phyloP scores from a whole-genome alignment of 352 stramenopile genomes.

The Thalassiosira pacifica region DNA sequence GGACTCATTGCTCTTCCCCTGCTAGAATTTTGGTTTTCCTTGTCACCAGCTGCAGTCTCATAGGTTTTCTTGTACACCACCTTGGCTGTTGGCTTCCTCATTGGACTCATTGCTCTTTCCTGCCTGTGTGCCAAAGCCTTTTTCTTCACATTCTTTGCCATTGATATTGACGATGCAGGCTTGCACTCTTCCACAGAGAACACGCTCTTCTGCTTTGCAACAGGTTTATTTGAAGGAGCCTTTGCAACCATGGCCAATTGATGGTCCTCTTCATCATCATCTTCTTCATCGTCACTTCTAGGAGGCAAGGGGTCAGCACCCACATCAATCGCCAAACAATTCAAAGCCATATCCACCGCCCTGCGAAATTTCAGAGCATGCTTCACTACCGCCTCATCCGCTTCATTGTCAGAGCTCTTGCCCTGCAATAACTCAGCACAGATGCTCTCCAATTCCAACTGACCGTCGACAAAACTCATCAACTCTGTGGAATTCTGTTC shows the following conservation, averaged over 20 bases:
- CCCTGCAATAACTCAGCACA: conserved; percentile 10
- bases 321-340: conserved; percentile 38
- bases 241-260: too few species aligned
- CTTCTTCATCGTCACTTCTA: not conserved
- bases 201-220: not conserved
- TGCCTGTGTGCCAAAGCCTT: too few species aligned
- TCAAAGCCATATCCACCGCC: conserved; percentile 41
- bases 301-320: conserved; percentile 19
- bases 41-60: too few species aligned
- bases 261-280: not conserved
- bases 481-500: not conserved
- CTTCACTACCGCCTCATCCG: not conserved
- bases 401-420: not conserved
- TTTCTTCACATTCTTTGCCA: not conserved
- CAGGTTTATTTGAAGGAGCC: not conserved
- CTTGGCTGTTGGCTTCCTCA: too few species aligned
- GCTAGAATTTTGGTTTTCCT: too few species aligned
- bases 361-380: conserved; percentile 22
- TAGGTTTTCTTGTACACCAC: too few species aligned
- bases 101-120: too few species aligned
- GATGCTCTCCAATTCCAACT: conserved; percentile 21
- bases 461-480: conserved; percentile 24
- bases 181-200: not conserved
- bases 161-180: not conserved
- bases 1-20: too few species aligned